These are phyloP conservation scores for Endothia cerciana DNA, from an alignment of 2,329 filamentous ascomycete genomes.

Conservation along the genomic window DNA sequence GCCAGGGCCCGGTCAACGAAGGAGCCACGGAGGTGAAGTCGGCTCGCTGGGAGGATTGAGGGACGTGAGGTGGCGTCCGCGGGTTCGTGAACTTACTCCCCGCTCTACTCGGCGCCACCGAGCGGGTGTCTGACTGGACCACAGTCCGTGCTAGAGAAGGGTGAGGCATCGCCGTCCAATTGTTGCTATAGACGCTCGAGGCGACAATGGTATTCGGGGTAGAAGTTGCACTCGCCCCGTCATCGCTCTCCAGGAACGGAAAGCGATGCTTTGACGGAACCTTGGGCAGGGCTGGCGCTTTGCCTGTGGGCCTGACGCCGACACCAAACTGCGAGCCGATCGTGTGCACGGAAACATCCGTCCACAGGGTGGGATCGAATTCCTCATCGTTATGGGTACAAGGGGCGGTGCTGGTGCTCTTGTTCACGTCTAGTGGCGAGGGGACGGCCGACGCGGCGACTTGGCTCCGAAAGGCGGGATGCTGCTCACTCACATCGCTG, in stretches of 20 bases:
- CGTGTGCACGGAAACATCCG: slow-evolving; percentile 9
- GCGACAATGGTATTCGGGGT: not conserved
- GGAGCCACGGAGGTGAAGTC: not conserved
- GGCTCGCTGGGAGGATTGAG: not conserved
- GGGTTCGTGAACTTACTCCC: not conserved
- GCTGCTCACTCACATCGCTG: slow-evolving; percentile 20
- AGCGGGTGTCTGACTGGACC: not conserved
- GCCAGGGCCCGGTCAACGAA: slow-evolving; percentile 11
- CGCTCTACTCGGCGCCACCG: not conserved
- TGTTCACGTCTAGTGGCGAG: slow-evolving; percentile 3
- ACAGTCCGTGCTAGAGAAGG: slow-evolving; percentile 6
- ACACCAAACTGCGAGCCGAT: not conserved
- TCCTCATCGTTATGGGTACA: not conserved
- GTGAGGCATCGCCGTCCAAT: slow-evolving; percentile 12
- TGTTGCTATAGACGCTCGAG: slow-evolving; percentile 25
- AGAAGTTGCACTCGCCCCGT: too few relatives aligned
- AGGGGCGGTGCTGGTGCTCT: not conserved
- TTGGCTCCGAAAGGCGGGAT: slow-evolving; percentile 21
- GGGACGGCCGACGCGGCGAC: slow-evolving; percentile 21
- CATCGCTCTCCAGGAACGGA: not conserved
- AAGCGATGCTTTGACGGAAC: not conserved
- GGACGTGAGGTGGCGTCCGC: not conserved
- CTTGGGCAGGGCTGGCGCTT: not conserved
- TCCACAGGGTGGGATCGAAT: slow-evolving; percentile 7
- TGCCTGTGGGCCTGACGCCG: not conserved